Percentiles rank a stretch among this genome's conserved stretches.
These are phyloP conservation scores for Zanthoxylum bungeanum DNA, from an alignment of 345 rosid genomes.

Conservation along the genomic window DNA sequence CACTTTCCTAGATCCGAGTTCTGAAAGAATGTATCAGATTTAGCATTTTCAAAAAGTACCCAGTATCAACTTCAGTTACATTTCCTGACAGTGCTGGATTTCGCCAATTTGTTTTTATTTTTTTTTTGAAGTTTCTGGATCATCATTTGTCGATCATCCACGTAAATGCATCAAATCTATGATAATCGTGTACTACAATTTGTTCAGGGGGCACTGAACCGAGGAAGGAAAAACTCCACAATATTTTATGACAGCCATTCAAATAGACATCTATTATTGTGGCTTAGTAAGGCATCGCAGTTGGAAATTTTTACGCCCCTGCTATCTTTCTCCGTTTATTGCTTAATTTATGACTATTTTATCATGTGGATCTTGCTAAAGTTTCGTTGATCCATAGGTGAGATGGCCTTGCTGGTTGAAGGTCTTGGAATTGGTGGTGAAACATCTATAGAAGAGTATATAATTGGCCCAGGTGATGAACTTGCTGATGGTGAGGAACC, in stretches of 20 bases:
- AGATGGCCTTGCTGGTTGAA: conserved; percentile 94
- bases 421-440: conserved; percentile 96
- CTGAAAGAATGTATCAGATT: background rate
- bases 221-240: too few species aligned
- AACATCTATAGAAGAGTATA: conserved; percentile 81
- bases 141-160: background rate
- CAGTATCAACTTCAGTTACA: background rate
- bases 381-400: conserved; percentile 54
- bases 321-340: background rate
- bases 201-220: background rate
- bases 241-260: background rate
- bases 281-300: background rate
- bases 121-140: background rate
- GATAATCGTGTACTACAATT: background rate
- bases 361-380: conserved; percentile 10
- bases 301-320: background rate
- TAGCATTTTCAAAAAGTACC: background rate
- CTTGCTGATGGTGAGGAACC: conserved; percentile 49
- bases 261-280: background rate
- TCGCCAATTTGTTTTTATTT: too few species aligned
- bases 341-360: background rate
- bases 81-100: background rate
- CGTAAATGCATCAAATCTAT: background rate
- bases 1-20: background rate
- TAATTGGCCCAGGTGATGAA: conserved; percentile 76